Evolutionary conservation across 2,329 filamentous ascomycete species (phyloP).

Genomic region (Cercospora janseana): DNA sequence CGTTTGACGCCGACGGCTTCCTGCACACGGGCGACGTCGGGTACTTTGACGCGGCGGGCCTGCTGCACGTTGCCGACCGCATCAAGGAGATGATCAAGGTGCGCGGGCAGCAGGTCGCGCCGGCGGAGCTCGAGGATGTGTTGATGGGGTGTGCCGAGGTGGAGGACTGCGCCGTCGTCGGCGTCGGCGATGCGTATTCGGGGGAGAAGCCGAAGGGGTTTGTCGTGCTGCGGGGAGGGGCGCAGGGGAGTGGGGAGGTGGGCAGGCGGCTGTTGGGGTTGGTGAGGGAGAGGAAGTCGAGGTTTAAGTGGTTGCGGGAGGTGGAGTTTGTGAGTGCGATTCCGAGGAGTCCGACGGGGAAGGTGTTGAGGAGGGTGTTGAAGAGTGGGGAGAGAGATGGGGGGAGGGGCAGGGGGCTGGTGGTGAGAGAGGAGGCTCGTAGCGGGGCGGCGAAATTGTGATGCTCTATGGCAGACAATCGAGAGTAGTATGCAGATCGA

Average conservation of each 20-base stretch:
- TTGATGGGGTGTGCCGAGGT: constrained; percentile 58
- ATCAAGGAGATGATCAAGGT: constrained; percentile 70
- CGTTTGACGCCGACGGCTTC: constrained; percentile 51
- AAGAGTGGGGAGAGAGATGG: constrained; percentile 46
- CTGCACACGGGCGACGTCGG: constrained; percentile 61
- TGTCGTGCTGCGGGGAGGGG: constrained; percentile 47
- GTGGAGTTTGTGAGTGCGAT: constrained; percentile 63
- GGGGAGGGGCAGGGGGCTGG: constrained; percentile 29
- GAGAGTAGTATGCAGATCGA: neutral
- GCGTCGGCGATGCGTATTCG: constrained; percentile 54
- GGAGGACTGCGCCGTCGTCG: constrained; percentile 58
- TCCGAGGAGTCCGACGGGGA: constrained; percentile 70
- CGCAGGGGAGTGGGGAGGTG: constrained; percentile 23
- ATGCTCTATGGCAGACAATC: neutral
- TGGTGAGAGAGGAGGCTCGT: constrained; percentile 24
- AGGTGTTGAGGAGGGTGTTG: constrained; percentile 64
- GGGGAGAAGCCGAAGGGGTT: constrained; percentile 59
- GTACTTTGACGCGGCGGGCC: constrained; percentile 54
- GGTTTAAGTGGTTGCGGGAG: constrained; percentile 66
- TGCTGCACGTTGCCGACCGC: constrained; percentile 59
- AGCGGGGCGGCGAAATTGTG: constrained; percentile 25
- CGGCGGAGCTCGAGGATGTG: constrained; percentile 62
- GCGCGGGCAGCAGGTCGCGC: constrained; percentile 61
- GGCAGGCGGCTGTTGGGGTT: constrained; percentile 55
- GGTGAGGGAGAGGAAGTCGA: constrained; percentile 64